phyloP scores from a whole-genome alignment of 345 rosid genomes.

The Gossypioides kirkii region DNA sequence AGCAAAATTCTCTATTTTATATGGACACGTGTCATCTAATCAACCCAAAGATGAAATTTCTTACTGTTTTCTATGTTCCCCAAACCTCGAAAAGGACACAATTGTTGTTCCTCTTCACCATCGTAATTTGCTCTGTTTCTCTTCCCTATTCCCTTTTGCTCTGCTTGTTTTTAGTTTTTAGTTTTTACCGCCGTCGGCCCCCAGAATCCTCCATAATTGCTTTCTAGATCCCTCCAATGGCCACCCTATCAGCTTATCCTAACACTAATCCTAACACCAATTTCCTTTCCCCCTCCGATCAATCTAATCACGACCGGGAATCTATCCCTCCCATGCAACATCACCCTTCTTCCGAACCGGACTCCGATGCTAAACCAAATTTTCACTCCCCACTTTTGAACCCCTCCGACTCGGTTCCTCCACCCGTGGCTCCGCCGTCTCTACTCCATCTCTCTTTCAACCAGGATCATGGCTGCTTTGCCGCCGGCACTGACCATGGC shows the following conservation, averaged over 20 bases:
- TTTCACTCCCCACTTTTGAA: conserved; percentile 17
- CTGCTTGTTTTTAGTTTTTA: not conserved
- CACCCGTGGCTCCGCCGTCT: conserved; percentile 21
- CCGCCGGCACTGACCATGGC: conserved; percentile 84
- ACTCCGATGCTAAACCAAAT: conserved; percentile 17
- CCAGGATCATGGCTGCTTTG: conserved; percentile 88
- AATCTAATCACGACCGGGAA: conserved; percentile 24
- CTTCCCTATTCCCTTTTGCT: not conserved
- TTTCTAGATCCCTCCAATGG: conserved; percentile 35
- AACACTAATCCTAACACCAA: not conserved
- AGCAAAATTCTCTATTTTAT: not conserved
- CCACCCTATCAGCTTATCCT: conserved; percentile 54
- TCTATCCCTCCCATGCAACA: conserved; percentile 47
- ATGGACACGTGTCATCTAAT: not conserved
- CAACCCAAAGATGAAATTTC: not conserved
- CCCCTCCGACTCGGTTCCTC: conserved; percentile 18
- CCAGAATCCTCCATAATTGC: not conserved
- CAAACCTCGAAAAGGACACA: not conserved
- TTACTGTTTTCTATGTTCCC: not conserved
- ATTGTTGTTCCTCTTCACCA: not conserved
- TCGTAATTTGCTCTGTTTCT: not conserved
- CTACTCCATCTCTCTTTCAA: conserved; percentile 79
- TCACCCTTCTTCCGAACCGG: conserved; percentile 6
- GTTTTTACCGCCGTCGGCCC: not conserved
- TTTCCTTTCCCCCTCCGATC: not conserved